Conservation (phyloP, 345 rosid genomes). For the Streptanthus diversifolius region DNA sequence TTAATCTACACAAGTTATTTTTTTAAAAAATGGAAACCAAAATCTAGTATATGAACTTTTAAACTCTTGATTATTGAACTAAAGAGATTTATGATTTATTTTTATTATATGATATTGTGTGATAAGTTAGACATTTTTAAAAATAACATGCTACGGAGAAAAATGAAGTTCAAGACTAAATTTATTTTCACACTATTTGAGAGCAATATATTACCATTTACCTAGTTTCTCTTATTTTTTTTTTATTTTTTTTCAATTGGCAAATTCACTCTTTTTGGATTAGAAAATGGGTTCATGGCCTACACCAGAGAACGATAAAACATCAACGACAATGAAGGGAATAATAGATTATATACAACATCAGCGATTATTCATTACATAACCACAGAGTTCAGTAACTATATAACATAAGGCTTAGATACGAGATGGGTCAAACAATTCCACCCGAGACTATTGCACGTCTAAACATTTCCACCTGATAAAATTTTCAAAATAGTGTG, state of each 20-base stretch:
- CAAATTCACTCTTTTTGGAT: not conserved
- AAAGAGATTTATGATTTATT: no score
- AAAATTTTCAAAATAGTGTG: not conserved
- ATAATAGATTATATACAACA: not conserved
- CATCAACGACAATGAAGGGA: not conserved
- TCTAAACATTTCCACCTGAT: not conserved
- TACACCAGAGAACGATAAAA: not conserved
- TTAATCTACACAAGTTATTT: no score
- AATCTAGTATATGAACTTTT: no score
- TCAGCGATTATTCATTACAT: not conserved
- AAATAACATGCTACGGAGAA: no score
- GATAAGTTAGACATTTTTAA: no score
- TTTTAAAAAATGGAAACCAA: no score
- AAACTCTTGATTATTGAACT: no score
- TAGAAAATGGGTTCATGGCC: not conserved
- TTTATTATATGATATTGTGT: no score
- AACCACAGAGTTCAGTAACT: not conserved
- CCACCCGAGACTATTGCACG: not conserved
- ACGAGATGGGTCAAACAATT: not conserved
- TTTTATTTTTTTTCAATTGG: no score
- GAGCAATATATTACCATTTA: not conserved
- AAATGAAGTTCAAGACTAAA: not conserved
- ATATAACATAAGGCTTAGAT: not conserved
- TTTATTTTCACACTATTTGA: not conserved
- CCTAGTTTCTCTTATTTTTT: not conserved